These are phyloP conservation scores for Verticillium dahliae DNA, from an alignment of 2,329 filamentous ascomycete species.

Conservation along the genomic window DNA sequence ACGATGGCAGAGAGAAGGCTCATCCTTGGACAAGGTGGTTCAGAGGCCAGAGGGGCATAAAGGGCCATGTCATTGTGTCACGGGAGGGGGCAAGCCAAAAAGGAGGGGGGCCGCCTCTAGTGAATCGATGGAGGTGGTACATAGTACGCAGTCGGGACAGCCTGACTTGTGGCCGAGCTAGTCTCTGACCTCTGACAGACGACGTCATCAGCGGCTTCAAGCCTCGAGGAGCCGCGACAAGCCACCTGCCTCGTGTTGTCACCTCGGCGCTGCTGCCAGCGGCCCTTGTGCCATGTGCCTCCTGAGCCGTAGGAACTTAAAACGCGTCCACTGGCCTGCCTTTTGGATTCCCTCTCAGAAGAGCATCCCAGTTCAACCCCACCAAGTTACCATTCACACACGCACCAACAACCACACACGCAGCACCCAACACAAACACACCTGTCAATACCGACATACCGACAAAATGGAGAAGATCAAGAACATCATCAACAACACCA, in stretches of 20 bases:
- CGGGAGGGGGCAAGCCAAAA: not conserved
- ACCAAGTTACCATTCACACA: not conserved
- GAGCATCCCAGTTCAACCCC: not conserved
- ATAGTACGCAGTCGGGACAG: too few relatives aligned
- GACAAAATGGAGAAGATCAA: constrained; percentile 12
- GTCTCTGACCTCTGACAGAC: not conserved
- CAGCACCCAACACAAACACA: not conserved
- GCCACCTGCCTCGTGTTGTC: not conserved
- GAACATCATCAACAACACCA: constrained; percentile 13
- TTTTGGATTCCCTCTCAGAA: not conserved
- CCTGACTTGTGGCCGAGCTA: too few relatives aligned
- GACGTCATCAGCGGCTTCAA: constrained; percentile 1
- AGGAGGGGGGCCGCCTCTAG: not conserved
- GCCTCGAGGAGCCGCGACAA: not conserved
- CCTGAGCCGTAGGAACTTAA: not conserved
- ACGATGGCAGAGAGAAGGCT: not conserved
- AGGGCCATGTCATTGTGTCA: not conserved
- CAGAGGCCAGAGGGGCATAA: too few relatives aligned
- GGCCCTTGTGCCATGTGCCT: not conserved
- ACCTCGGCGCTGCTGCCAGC: not conserved
- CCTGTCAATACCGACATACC: not conserved
- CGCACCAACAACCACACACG: not conserved
- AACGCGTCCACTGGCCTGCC: not conserved
- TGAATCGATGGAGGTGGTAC: not conserved
- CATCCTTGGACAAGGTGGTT: not conserved